Percentiles rank a stretch among this genome's conserved stretches.
Evolutionary conservation across 345 rosid genomes (phyloP).

Genomic region (Ailanthus altissimus): DNA sequence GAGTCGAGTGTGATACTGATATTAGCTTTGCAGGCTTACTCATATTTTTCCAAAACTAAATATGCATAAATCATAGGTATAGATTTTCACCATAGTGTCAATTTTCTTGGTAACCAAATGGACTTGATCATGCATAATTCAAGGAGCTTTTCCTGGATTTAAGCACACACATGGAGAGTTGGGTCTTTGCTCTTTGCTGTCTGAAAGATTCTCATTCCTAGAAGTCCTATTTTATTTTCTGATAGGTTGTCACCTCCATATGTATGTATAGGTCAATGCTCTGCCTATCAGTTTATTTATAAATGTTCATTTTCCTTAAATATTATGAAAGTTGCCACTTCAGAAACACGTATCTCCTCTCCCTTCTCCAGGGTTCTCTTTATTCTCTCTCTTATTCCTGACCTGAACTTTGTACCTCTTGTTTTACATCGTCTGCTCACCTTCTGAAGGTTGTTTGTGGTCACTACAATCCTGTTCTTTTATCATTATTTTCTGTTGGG

Average conservation of each 20-base stretch:
- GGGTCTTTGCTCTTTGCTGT: not conserved
- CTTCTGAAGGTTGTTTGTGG: slow-evolving; percentile 1
- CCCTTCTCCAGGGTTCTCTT: no score
- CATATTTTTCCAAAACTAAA: not conserved
- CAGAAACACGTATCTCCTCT: not conserved
- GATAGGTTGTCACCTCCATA: not conserved
- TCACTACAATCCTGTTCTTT: not conserved
- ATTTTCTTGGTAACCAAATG: not conserved
- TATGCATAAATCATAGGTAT: not conserved
- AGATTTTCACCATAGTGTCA: not conserved
- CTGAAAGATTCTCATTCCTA: not conserved
- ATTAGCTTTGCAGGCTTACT: not conserved
- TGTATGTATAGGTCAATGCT: not conserved
- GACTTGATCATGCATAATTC: not conserved
- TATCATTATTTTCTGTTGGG: no score
- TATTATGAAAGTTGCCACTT: not conserved
- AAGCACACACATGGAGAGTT: not conserved
- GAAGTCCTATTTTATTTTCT: not conserved
- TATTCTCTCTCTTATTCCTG: not conserved
- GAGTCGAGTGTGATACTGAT: not conserved
- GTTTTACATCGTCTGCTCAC: not conserved
- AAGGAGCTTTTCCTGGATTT: not conserved
- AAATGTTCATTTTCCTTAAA: not conserved
- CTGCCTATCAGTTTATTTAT: not conserved
- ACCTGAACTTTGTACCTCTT: not conserved